A percentile compares a stretch with the other conserved stretches of the same genome.
phyloP scores from a whole-genome alignment of 2,329 filamentous ascomycete species.

The Leptodontidium sp. region DNA sequence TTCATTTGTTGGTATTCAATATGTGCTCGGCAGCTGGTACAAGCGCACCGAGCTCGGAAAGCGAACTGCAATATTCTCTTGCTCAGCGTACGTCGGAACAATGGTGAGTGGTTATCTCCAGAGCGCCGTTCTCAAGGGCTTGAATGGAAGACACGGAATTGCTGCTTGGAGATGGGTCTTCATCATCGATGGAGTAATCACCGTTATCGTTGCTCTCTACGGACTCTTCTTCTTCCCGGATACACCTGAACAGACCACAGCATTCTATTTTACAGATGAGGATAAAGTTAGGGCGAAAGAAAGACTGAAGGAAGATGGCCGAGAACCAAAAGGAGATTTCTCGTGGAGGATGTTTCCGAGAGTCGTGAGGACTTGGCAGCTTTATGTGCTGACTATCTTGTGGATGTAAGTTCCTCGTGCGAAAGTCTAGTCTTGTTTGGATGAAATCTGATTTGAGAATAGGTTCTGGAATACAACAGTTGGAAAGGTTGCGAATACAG shows the following conservation, averaged over 20 bases:
- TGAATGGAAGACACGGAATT: slow-evolving; percentile 49
- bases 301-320: slow-evolving; percentile 51
- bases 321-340: slow-evolving; percentile 53
- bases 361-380: slow-evolving; percentile 66
- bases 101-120: slow-evolving; percentile 55
- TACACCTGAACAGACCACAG: slow-evolving; percentile 50
- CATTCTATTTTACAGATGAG: slow-evolving; percentile 48
- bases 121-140: slow-evolving; percentile 50
- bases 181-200: slow-evolving; percentile 52
- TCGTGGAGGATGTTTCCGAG: slow-evolving; percentile 57
- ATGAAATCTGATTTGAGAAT: background rate
- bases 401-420: slow-evolving; percentile 52
- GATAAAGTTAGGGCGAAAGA: slow-evolving; percentile 52
- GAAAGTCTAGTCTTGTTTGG: slow-evolving; percentile 31
- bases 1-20: slow-evolving; percentile 56
- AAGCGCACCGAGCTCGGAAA: slow-evolving; percentile 52
- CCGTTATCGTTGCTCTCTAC: slow-evolving; percentile 42
- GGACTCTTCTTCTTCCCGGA: slow-evolving; percentile 55
- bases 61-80: slow-evolving; percentile 51
- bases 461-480: slow-evolving; percentile 28
- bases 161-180: slow-evolving; percentile 55
- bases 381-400: slow-evolving; percentile 68
- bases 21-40: slow-evolving; percentile 54
- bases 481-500: slow-evolving; percentile 55
- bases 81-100: slow-evolving; percentile 46